These are phyloP conservation scores for Carex pumila DNA, from an alignment of 176 grass and related monocot species.

Conservation along the genomic window DNA sequence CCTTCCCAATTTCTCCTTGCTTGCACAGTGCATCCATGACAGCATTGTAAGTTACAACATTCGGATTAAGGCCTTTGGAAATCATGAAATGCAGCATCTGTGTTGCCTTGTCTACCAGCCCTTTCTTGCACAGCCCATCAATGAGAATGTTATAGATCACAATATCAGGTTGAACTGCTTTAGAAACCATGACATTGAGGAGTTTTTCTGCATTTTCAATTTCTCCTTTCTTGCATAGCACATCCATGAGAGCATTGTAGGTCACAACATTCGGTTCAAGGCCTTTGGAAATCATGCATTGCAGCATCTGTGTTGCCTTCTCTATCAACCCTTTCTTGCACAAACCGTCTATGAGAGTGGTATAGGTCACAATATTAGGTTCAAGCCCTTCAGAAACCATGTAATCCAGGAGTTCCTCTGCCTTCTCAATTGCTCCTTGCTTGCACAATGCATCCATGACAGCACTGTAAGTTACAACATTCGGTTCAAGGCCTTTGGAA, in stretches of 20 bases:
- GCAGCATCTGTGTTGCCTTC: too few species aligned
- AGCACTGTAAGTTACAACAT: too few species aligned
- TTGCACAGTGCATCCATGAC: too few species aligned
- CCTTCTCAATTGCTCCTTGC: background rate
- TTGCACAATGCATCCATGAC: too few species aligned
- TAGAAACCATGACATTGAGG: background rate
- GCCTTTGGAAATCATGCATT: too few species aligned
- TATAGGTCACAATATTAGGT: background rate
- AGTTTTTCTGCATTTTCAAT: background rate
- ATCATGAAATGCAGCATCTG: background rate
- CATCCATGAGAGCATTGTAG: background rate
- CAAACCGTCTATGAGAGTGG: background rate
- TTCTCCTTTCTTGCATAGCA: background rate
- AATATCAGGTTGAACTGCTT: background rate
- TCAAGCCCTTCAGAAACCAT: background rate
- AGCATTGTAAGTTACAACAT: too few species aligned
- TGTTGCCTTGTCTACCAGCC: background rate
- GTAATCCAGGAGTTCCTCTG: background rate
- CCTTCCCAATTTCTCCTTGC: too few species aligned
- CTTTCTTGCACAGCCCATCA: background rate
- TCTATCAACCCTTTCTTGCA: too few species aligned
- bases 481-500: too few species aligned
- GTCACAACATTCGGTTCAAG: background rate
- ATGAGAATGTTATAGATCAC: background rate
- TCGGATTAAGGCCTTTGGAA: too few species aligned